Base-by-base conservation (phyloP, 768 basidiomycete genomes). In the Favolaschia claudopus region DNA sequence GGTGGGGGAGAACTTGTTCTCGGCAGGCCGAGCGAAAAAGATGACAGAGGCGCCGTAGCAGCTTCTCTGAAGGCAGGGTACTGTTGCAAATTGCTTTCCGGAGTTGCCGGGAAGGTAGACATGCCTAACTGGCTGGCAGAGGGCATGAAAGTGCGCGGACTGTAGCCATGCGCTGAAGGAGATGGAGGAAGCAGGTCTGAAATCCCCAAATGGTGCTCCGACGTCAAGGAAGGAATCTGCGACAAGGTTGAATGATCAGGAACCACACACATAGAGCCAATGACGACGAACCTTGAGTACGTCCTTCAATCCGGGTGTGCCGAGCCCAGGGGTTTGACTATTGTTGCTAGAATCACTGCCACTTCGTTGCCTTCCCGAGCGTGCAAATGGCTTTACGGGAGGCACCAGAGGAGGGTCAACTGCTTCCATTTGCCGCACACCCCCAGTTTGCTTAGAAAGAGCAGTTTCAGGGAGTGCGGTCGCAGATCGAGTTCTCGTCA, bases 141-240 rank as follows among this genome's bases (percentile, higher is more conserved):
- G 32, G 74, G 68, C 15, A 75, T 60, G 56, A 74, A 78, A 15
- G 67, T 69, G 40, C 78, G 79, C 31, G 72, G 72, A 54, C 61
- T 76, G 60, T 74, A 76, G 27, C 72, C 69, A 20, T 71, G 74
- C 27, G 72, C 79, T 32, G 82, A 86, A 9, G 89, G 91, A 13
- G 92, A 92, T 1, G 92, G 90, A 6, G 92, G 90, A 19, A 91
- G 74, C 22, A 93, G 74, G 65, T 92, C 91, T 14, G 80, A 65
- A 72, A 87, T 85, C 29, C 87, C 89, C 17, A 89, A 72, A 64
- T 87, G 86, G 67, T 91, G 87, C 48, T 89, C 89, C 1, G 87
- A 86, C 19, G 87, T 84, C 20, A 89, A 76, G 13, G 83, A 83
- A 1, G 89, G 88, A 38, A 88, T 83, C 89, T 91, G 55, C 5